phyloP scores from a whole-genome alignment of 2,329 filamentous ascomycete genomes.

The Graphilbum sp. region DNA sequence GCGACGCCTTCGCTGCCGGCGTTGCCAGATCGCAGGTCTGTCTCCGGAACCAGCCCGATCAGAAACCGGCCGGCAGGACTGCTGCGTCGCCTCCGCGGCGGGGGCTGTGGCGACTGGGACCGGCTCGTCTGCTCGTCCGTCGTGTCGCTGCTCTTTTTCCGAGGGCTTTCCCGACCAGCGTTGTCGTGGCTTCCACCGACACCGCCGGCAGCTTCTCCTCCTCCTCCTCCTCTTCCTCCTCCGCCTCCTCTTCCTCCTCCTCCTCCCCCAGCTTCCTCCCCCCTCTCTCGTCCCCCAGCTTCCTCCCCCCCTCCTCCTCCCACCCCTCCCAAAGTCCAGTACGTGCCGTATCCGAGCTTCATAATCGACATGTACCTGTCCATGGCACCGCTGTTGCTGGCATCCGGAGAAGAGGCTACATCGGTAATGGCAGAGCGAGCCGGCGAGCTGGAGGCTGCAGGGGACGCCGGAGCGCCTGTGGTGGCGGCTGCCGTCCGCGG shows the following conservation, averaged over 20 bases:
- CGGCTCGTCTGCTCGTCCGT: neutral
- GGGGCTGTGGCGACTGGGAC: neutral
- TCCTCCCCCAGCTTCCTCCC: slow-evolving; percentile 8
- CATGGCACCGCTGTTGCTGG: slow-evolving; percentile 23
- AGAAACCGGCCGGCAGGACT: slow-evolving; percentile 34
- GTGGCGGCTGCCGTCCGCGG: neutral
- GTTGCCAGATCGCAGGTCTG: slow-evolving; percentile 14
- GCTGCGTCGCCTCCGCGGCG: neutral
- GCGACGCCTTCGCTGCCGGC: no score
- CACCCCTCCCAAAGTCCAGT: slow-evolving; percentile 34
- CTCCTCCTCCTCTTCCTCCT: no score
- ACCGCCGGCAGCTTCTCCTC: no score
- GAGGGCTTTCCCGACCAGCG: neutral
- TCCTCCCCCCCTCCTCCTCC: neutral
- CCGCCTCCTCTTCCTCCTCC: neutral
- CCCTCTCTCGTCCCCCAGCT: slow-evolving; percentile 15
- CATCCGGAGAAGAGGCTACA: slow-evolving; percentile 1
- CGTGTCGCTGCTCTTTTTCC: slow-evolving; percentile 1
- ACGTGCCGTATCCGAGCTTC: slow-evolving; percentile 51
- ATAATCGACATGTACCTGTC: slow-evolving; percentile 47
- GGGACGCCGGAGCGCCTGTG: neutral
- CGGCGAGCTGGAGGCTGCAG: neutral
- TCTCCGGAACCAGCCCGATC: slow-evolving; percentile 50
- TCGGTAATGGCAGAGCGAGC: slow-evolving; percentile 1
- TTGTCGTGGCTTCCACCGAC: neutral